Conservation (phyloP, 495 filamentous ascomycete genomes). For the Penicillium waksmanii region DNA sequence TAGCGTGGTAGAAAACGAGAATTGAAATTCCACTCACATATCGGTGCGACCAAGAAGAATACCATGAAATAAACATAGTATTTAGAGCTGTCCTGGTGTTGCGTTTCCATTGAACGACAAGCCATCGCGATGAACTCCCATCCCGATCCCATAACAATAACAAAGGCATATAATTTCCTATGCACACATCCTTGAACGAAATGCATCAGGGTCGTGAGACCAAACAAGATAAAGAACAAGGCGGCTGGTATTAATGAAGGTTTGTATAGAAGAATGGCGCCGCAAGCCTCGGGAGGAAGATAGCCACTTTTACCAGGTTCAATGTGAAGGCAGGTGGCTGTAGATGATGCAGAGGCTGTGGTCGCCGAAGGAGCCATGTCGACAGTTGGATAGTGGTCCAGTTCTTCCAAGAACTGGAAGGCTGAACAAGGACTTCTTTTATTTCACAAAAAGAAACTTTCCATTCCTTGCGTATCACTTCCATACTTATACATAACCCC, state of each 20-base stretch:
- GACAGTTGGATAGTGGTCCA: background rate
- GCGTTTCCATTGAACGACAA: slow-evolving; percentile 32
- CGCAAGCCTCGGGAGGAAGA: slow-evolving; percentile 37
- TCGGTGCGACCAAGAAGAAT: slow-evolving; percentile 36
- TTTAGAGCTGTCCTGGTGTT: slow-evolving; percentile 22
- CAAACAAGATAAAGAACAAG: slow-evolving; percentile 40
- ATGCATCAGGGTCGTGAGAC: slow-evolving; percentile 34
- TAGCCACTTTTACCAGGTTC: slow-evolving; percentile 37
- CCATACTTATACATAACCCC: slow-evolving; percentile 1
- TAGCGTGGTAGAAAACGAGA: too few species aligned
- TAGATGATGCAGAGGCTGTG: slow-evolving; percentile 10
- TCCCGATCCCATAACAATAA: slow-evolving; percentile 52
- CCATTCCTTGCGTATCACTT: background rate
- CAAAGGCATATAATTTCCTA: slow-evolving; percentile 55
- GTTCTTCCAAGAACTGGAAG: background rate
- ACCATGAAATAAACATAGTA: slow-evolving; percentile 18
- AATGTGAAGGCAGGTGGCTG: slow-evolving; percentile 26
- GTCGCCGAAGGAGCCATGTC: slow-evolving; percentile 4
- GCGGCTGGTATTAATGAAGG: slow-evolving; percentile 38
- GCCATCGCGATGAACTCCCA: slow-evolving; percentile 52
- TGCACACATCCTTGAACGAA: slow-evolving; percentile 37
- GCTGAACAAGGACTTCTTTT: background rate
- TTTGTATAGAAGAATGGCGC: slow-evolving; percentile 30
- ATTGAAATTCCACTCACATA: slow-evolving; percentile 23
- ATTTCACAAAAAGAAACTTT: too few species aligned